Evolutionary conservation across 306 rosid genomes (phyloP).

Genomic region (Quercus rubra): DNA sequence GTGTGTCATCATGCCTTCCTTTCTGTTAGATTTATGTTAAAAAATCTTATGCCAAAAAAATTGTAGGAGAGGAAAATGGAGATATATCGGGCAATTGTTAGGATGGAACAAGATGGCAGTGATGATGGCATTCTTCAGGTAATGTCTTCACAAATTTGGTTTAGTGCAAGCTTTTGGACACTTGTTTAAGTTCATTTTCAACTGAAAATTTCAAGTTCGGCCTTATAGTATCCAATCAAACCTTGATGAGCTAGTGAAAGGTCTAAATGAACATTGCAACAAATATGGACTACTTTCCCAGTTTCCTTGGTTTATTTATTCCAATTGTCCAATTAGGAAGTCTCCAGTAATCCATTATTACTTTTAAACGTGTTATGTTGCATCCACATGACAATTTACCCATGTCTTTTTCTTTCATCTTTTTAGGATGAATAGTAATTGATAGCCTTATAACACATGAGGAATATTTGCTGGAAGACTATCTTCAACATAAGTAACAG

Average conservation of each 20-base stretch:
- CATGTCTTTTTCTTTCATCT: not conserved
- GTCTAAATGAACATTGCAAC: constrained; percentile 87
- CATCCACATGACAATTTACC: not conserved
- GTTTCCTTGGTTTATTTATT: constrained; percentile 6
- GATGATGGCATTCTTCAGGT: constrained; percentile 67
- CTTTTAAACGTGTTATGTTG: constrained; percentile 2
- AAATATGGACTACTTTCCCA: constrained; percentile 66
- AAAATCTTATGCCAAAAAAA: constrained; percentile 13
- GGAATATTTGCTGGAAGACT: not conserved
- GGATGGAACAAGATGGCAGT: constrained; percentile 72
- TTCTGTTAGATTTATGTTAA: constrained; percentile 11
- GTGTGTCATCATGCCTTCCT: constrained; percentile 1
- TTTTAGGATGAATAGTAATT: not conserved
- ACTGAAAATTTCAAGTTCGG: constrained; percentile 52
- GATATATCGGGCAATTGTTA: constrained; percentile 72
- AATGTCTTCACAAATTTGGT: constrained; percentile 18
- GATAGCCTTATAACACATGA: not conserved
- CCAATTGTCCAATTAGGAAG: not conserved
- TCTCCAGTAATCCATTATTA: constrained; percentile 1
- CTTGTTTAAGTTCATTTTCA: constrained; percentile 25
- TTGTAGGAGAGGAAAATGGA: constrained; percentile 90
- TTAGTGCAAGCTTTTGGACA: constrained; percentile 8
- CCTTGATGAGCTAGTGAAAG: constrained; percentile 77
- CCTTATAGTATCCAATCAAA: constrained; percentile 63
- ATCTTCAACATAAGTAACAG: not conserved